Evolutionary conservation across 257 asterid species (phyloP).

Genomic region (Solanum paucissectum): DNA sequence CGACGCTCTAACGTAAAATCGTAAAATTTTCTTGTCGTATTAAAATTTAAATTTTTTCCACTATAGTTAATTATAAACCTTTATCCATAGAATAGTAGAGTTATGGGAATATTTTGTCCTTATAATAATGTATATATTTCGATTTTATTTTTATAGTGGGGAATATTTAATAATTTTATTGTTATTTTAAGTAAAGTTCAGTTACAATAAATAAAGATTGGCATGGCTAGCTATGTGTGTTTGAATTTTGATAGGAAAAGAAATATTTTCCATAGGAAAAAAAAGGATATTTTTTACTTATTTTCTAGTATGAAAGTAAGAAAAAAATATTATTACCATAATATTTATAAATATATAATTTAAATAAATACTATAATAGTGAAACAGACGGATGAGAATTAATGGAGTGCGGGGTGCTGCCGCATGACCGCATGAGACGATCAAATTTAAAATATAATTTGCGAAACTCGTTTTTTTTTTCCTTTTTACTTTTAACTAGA

Average conservation of each 20-base stretch:
- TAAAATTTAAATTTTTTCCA: not conserved
- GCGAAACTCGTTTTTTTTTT: not conserved
- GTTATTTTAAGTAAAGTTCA: not conserved
- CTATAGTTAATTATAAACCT: not conserved
- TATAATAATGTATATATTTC: not conserved
- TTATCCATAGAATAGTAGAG: not conserved
- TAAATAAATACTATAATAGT: not conserved
- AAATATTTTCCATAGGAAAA: not conserved
- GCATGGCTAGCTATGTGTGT: not conserved
- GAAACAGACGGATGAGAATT: not conserved
- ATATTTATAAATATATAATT: not conserved
- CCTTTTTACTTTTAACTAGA: too few relatives aligned
- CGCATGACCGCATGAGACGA: not conserved
- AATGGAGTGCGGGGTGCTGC: not conserved
- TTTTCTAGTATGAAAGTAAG: not conserved
- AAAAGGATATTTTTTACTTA: not conserved
- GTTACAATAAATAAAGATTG: not conserved
- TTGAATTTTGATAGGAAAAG: not conserved
- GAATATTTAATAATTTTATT: not conserved
- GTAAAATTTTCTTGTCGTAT: not conserved
- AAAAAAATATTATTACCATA: not conserved
- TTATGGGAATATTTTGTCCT: not conserved
- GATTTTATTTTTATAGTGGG: not conserved
- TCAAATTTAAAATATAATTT: not conserved
- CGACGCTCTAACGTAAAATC: not conserved